Percentiles rank a stretch among this genome's conserved stretches.
Evolutionary conservation across 225 moss, liverwort and hornwort species (phyloP).

Genomic region (Ulota crispa): DNA sequence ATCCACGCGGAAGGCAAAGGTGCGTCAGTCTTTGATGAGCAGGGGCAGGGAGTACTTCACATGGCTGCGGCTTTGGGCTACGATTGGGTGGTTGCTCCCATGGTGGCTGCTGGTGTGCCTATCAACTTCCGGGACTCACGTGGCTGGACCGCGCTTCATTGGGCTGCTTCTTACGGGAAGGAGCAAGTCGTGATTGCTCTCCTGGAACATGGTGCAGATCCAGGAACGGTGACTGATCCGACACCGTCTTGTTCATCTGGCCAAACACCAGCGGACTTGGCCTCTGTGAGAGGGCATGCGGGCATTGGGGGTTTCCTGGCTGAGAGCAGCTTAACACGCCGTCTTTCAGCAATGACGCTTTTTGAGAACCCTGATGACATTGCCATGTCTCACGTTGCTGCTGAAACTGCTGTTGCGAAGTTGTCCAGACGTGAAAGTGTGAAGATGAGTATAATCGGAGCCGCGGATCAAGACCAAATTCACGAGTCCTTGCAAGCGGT

Average conservation of each 20-base stretch:
- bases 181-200: slow-evolving; percentile 81
- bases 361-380: slow-evolving; percentile 36
- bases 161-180: slow-evolving; percentile 85
- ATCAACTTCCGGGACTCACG: slow-evolving; percentile 78
- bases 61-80: slow-evolving; percentile 89
- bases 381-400: slow-evolving; percentile 43
- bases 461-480: slow-evolving; percentile 41
- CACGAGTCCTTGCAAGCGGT: slow-evolving; percentile 58
- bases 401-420: slow-evolving; percentile 43
- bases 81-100: slow-evolving; percentile 72
- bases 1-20: slow-evolving; percentile 64
- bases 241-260: slow-evolving; percentile 65
- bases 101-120: slow-evolving; percentile 64
- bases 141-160: slow-evolving; percentile 95
- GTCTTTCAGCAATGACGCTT: slow-evolving; percentile 63
- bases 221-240: slow-evolving; percentile 71
- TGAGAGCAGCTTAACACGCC: slow-evolving; percentile 64
- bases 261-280: slow-evolving; percentile 79
- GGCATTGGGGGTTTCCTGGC: slow-evolving; percentile 90
- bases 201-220: slow-evolving; percentile 68
- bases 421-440: slow-evolving; percentile 55
- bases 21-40: slow-evolving; percentile 67
- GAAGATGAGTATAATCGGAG: slow-evolving; percentile 44
- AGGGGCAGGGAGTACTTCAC: slow-evolving; percentile 82
- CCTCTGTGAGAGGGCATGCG: slow-evolving; percentile 60